These are phyloP conservation scores for Boehmeria nivea DNA, from an alignment of 306 rosid genomes.

Conservation along the genomic window DNA sequence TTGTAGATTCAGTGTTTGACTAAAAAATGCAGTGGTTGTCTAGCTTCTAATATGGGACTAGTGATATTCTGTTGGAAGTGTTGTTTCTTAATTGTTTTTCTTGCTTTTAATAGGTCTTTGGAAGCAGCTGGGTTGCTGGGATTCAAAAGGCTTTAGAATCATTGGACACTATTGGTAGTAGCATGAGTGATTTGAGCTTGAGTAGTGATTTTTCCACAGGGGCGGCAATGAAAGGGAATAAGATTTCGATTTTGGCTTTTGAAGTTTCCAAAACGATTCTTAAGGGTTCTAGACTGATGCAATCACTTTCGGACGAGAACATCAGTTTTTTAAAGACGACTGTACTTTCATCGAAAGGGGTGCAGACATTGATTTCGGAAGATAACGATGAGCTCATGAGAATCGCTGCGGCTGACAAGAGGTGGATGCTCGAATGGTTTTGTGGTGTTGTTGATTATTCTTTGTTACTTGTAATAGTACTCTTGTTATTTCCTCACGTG, in stretches of 20 bases:
- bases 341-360: constrained; percentile 62
- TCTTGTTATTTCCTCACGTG: constrained; percentile 17
- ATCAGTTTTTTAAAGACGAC: constrained; percentile 59
- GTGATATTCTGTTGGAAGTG: too few relatives aligned
- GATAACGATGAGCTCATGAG: constrained; percentile 62
- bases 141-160: constrained; percentile 77
- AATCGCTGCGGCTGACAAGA: constrained; percentile 74
- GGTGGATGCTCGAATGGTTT: constrained; percentile 36
- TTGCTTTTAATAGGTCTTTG: too few relatives aligned
- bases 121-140: constrained; percentile 63
- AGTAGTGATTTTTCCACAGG: constrained; percentile 61
- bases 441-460: background rate
- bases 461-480: background rate
- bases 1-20: too few relatives aligned
- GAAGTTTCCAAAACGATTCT: constrained; percentile 86
- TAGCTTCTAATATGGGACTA: too few relatives aligned
- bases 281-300: constrained; percentile 74
- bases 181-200: constrained; percentile 60
- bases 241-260: constrained; percentile 76
- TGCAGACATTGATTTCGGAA: constrained; percentile 51
- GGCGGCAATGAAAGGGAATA: constrained; percentile 53
- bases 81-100: too few relatives aligned
- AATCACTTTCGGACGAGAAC: constrained; percentile 68
- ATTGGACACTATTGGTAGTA: constrained; percentile 80
- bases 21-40: too few relatives aligned